Percentiles rank a stretch among this genome's conserved stretches.
Evolutionary conservation across 2,329 filamentous ascomycete genomes (phyloP).

Genomic region (Aquanectria penicillioides): DNA sequence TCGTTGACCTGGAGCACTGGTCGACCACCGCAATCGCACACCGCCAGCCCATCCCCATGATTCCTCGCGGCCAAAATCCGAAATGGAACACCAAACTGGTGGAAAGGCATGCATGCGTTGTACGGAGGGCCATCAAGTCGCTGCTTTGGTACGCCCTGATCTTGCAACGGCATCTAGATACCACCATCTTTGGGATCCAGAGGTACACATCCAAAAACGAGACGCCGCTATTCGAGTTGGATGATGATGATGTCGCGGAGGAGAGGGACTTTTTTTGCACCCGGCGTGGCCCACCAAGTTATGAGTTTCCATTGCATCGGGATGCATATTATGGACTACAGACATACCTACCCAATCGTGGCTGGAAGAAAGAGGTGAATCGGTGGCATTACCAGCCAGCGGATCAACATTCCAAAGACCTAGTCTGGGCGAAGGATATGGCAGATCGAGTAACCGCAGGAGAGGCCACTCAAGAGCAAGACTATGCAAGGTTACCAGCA

Average conservation of each 20-base stretch:
- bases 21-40: neutral
- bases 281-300: neutral
- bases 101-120: neutral
- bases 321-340: neutral
- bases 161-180: neutral
- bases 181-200: neutral
- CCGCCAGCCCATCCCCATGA: constrained; percentile 1
- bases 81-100: neutral
- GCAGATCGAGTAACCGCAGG: neutral
- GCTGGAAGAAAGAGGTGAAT: neutral
- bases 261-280: neutral
- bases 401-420: neutral
- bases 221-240: neutral
- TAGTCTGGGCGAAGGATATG: neutral
- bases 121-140: neutral
- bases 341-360: neutral
- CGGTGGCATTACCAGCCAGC: constrained; percentile 1
- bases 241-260: neutral
- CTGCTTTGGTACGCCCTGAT: neutral
- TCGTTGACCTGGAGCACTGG: constrained; percentile 7
- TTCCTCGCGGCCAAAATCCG: neutral
- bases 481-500: no score
- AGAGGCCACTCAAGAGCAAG: neutral
- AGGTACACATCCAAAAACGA: neutral
- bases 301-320: neutral